Base-by-base conservation (phyloP, 768 basidiomycete species). In the Rhodotorula toruloides region DNA sequence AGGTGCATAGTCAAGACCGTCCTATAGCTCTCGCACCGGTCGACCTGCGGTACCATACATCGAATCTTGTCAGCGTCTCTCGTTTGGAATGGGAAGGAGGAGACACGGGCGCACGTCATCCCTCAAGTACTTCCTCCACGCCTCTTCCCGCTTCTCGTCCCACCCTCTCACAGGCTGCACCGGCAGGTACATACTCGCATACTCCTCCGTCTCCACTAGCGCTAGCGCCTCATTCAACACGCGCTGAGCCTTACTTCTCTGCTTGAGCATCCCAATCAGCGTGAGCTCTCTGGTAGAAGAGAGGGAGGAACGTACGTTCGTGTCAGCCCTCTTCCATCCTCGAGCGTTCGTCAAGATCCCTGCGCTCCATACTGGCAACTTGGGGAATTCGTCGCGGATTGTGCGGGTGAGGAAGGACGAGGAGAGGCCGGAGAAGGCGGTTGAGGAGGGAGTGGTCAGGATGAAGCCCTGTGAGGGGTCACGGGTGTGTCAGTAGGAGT, bases 321-420 rank as follows among this genome's bases (percentile, higher is more conserved):
- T 61, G 17, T 64, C 70, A 3, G 25, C 14, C 11, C 70, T 36
- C 31, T 61, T 60, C 70, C 70, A 71, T 4, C 49, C 48, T 2
- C 46, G 13, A 13, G 62, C 43, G 37, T 60, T 52, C 10, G 31
- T 21, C 16, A 67, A 29, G 40, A 55, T 54, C 12, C 54, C 65
- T 11, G 70, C 65, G 3, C 39, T 37, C 54, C 62, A 71, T 14
- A 71, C 47, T 3, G 44, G 40, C 19, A 22, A 25, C 40, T 71
- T 71, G 11, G 42, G 31, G 13, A 65, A 67, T 47, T 71, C 70
- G 62, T 71, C 70, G 7, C 70, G 46, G 11, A 71, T n/a, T n/a
- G n/a, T n/a, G 19, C 17, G 39, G 48, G 27, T 71, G 49, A 71
- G 62, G 32, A 71, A 61, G 16, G 36, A 16, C 5, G 58, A 43